Conservation (phyloP, 2,329 filamentous ascomycete genomes). For the Lecanoromycetidae sp. region DNA sequence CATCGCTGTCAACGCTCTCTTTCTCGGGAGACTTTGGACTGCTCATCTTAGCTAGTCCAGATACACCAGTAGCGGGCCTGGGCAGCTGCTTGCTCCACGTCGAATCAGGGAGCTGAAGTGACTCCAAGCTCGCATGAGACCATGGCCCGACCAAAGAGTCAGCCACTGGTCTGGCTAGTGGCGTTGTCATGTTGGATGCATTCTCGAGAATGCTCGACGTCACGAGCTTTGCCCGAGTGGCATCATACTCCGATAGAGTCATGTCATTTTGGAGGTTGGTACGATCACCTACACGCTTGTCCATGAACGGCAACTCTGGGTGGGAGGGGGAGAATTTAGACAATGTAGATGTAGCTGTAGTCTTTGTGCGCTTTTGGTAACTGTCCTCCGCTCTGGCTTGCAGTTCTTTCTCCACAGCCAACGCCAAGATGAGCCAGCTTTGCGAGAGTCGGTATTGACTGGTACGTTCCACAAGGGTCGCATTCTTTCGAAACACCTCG, state of each 20-base stretch:
- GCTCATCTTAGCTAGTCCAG: slow-evolving; percentile 2
- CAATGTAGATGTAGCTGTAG: too few species aligned
- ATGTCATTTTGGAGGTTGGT: background rate
- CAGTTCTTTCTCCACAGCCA: slow-evolving; percentile 39
- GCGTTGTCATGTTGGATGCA: slow-evolving; percentile 45
- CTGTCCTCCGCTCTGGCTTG: slow-evolving; percentile 25
- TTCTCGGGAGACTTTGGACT: background rate
- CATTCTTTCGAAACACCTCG: slow-evolving; percentile 42
- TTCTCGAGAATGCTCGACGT: slow-evolving; percentile 27
- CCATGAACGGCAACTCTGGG: slow-evolving; percentile 8
- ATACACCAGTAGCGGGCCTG: background rate
- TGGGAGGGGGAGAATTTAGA: slow-evolving; percentile 19
- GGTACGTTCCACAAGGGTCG: slow-evolving; percentile 39
- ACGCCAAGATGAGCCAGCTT: slow-evolving; percentile 46
- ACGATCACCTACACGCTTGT: background rate
- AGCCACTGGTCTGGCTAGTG: slow-evolving; percentile 39
- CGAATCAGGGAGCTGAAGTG: slow-evolving; percentile 4
- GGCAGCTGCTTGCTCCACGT: slow-evolving; percentile 3
- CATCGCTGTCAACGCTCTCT: background rate
- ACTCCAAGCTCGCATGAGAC: slow-evolving; percentile 22
- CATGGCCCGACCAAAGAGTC: slow-evolving; percentile 28
- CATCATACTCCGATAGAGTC: background rate
- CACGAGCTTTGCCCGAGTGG: background rate
- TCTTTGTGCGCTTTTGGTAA: slow-evolving; percentile 2
- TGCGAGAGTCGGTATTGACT: slow-evolving; percentile 42